A percentile compares a stretch with the other conserved stretches of the same genome.
phyloP scores from a whole-genome alignment of 768 basidiomycete species.

The Rhizopogon sp. region DNA sequence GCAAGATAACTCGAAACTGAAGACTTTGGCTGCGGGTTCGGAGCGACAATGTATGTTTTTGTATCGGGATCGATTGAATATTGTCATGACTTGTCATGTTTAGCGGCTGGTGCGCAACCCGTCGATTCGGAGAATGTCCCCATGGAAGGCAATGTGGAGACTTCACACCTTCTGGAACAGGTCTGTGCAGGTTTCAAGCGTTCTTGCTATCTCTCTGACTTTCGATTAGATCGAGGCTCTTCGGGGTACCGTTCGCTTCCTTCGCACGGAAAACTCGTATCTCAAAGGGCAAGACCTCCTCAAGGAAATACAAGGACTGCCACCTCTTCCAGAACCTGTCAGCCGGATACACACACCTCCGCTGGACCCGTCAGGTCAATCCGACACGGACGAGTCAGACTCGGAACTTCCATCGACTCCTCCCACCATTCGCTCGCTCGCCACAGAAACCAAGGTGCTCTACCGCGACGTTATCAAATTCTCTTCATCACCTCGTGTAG shows the following conservation, averaged over 20 bases:
- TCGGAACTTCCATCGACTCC: slow-evolving; percentile 41
- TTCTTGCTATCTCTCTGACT: slow-evolving; percentile 4
- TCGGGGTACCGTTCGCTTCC: slow-evolving; percentile 86
- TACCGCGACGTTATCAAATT: slow-evolving; percentile 87
- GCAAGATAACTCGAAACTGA: slow-evolving; percentile 84
- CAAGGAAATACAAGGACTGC: slow-evolving; percentile 72
- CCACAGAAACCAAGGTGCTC: slow-evolving; percentile 79
- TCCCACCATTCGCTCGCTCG: slow-evolving; percentile 58
- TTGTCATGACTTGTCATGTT: neutral
- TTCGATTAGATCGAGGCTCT: slow-evolving; percentile 75
- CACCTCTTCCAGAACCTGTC: slow-evolving; percentile 49
- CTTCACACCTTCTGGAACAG: slow-evolving; percentile 85
- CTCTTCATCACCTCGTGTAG: slow-evolving; percentile 77
- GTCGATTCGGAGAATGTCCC: slow-evolving; percentile 57
- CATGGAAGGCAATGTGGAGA: slow-evolving; percentile 80
- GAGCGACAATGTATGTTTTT: slow-evolving; percentile 63
- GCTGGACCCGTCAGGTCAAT: slow-evolving; percentile 56
- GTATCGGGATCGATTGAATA: neutral
- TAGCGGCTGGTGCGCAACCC: slow-evolving; percentile 44
- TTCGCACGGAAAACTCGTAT: slow-evolving; percentile 91
- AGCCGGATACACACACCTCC: slow-evolving; percentile 58
- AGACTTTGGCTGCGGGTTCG: slow-evolving; percentile 55
- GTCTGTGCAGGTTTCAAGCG: slow-evolving; percentile 30
- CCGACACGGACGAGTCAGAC: slow-evolving; percentile 63
- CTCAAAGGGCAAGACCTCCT: slow-evolving; percentile 92